Percentiles rank a stretch among this genome's conserved stretches.
These are phyloP conservation scores for Tilletia caries DNA, from an alignment of 1,284 basidiomycete genomes.

Conservation along the genomic window DNA sequence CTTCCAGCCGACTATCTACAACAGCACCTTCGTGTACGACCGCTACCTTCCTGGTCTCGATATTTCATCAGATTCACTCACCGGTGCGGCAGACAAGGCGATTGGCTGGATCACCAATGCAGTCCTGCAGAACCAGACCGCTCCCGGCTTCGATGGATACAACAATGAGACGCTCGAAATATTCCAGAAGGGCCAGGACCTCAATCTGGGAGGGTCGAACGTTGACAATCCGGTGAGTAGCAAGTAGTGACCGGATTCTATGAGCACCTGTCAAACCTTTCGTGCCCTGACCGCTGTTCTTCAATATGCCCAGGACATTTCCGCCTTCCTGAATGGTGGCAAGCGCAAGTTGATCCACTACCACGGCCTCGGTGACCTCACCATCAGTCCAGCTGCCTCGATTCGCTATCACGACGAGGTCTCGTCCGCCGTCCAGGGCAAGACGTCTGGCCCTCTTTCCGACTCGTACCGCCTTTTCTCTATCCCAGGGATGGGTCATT, in stretches of 20 bases:
- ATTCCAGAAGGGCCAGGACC: constrained; percentile 19
- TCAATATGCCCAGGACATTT: constrained; percentile 20
- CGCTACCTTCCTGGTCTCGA: constrained; percentile 22
- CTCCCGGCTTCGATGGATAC: constrained; percentile 16
- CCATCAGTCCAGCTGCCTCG: constrained; percentile 21
- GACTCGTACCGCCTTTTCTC: constrained; percentile 30
- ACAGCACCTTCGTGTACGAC: constrained; percentile 19
- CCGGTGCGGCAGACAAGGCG: constrained; percentile 24
- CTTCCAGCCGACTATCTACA: constrained; percentile 4
- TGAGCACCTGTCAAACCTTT: neutral
- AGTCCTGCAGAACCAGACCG: constrained; percentile 23
- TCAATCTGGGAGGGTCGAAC: constrained; percentile 17
- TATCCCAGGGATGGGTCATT: constrained; percentile 35
- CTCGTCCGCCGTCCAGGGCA: neutral
- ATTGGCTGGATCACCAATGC: constrained; percentile 45
- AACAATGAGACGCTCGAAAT: constrained; percentile 22
- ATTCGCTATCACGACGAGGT: constrained; percentile 21
- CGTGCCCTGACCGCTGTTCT: neutral
- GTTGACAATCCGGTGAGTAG: constrained; percentile 15
- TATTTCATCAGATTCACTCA: neutral
- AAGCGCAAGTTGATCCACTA: constrained; percentile 26
- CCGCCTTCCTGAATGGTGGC: constrained; percentile 17
- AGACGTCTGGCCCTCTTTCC: constrained; percentile 8
- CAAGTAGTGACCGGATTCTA: neutral
- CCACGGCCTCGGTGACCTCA: constrained; percentile 32